phyloP scores from a whole-genome alignment of 2,329 filamentous ascomycete species.

The Fragosphaeria purpurea region DNA sequence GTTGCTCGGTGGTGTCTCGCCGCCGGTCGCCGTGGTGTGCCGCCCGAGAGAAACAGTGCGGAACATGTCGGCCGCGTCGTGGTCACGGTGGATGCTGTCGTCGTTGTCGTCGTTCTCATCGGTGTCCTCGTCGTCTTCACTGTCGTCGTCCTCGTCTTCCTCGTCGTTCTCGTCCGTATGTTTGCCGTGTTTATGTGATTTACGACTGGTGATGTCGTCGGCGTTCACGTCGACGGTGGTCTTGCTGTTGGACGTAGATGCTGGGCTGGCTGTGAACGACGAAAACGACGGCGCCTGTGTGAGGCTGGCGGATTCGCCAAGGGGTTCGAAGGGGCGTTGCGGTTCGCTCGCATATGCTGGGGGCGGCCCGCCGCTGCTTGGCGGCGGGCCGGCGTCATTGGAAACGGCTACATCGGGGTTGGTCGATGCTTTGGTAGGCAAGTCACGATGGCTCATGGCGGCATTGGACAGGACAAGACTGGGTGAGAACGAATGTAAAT shows the following conservation, averaged over 20 bases:
- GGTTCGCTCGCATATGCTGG: no score
- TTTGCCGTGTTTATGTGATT: no score
- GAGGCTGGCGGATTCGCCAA: no score
- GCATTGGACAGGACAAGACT: constrained; percentile 7
- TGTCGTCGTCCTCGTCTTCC: not conserved
- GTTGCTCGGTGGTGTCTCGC: no score
- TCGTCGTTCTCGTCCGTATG: not conserved
- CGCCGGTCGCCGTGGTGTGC: no score
- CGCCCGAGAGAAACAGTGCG: no score
- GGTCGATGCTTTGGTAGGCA: not conserved
- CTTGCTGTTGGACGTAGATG: no score
- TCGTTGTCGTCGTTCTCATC: not conserved
- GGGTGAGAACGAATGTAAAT: not conserved
- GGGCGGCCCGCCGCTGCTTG: not conserved
- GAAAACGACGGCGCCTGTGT: no score
- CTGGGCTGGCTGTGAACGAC: not conserved
- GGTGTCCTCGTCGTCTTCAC: constrained; percentile 13
- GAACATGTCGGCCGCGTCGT: not conserved
- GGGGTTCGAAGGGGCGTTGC: no score
- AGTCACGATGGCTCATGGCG: constrained; percentile 8
- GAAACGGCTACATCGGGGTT: not conserved
- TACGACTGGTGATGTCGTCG: no score
- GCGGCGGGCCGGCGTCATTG: not conserved
- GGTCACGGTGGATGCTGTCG: not conserved
- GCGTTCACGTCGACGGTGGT: no score